Evolutionary conservation across 192 early-diverging fungal genomes (phyloP), one percentile per base, ranked within the genome.

Genomic region (Gryganskiella cystojenkinii): DNA sequence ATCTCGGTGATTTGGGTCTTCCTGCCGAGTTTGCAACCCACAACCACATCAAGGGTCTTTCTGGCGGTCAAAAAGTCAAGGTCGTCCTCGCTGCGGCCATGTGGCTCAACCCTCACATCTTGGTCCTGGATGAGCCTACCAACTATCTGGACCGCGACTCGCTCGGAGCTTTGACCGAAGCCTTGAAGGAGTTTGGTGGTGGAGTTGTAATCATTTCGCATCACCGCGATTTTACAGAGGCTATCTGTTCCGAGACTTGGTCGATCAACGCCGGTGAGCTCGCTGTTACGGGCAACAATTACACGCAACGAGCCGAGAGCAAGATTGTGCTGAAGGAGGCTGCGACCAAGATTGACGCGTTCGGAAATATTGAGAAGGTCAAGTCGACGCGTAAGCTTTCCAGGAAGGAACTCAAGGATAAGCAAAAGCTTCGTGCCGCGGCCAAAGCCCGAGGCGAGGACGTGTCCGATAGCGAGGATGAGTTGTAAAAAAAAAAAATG

Each of bases 41-140:
- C 84, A 89, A 87, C 68, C 81, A 82, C 64, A 93, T 93, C 67
- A 71, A 85, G 65, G 91, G 89, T 56, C 84, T 94, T 40, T 90
- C 89, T 56, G 92, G 91, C 70, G 92, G 92, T 56, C 93, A 94
- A 64, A 94, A 94, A 79, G 93, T 95, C 78, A 94, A 94, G 83
- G 89, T 95, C n/a, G 93, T 95, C 17, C 83, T 95, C 56, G 92
- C 87, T 43, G 92, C 91, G 56, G 92, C 93, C 34, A 87, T 95
- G 86, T 94, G 93, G 92, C 91, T 92, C 80, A 88, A 91, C 72
- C 96, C 96, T 47, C 95, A 97, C 81, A 91, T 95, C 62, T 85
- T 97, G 64, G 89, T 97, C 50, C 85, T 97, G 70, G 95, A 97
- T 71, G 94, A 95, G 83, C 95, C 95, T 60, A 97, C 91, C 45